These are phyloP conservation scores for Capsicum baccatum DNA, from an alignment of 257 asterid species.

Conservation along the genomic window DNA sequence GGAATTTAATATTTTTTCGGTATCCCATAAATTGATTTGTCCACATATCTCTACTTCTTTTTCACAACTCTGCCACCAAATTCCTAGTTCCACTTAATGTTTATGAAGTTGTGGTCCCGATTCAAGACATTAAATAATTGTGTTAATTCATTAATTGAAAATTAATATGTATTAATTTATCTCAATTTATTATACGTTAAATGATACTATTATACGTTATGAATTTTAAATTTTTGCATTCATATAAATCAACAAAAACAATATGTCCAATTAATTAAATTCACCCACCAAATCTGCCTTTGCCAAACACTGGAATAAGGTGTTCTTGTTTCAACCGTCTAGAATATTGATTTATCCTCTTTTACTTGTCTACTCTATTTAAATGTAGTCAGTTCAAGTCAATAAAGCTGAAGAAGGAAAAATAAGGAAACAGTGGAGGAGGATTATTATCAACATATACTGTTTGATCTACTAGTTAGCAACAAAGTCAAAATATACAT, in stretches of 20 bases:
- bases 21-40: constrained; percentile 2
- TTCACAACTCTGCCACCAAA: background rate
- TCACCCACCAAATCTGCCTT: background rate
- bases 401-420: background rate
- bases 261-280: background rate
- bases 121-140: background rate
- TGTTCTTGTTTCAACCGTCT: background rate
- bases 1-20: background rate
- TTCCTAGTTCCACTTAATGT: background rate
- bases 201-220: background rate
- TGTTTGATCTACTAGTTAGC: too few species aligned
- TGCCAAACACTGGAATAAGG: background rate
- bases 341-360: too few species aligned
- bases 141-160: background rate
- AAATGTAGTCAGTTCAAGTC: background rate
- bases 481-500: too few species aligned
- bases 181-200: background rate
- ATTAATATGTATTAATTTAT: background rate
- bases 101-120: background rate
- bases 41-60: background rate
- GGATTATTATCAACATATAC: too few species aligned
- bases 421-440: too few species aligned
- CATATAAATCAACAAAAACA: too few species aligned
- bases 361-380: background rate
- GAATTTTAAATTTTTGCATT: background rate